Base-by-base conservation (phyloP, 805 yeast genomes). In the Saturnispora kantuleensis region DNA sequence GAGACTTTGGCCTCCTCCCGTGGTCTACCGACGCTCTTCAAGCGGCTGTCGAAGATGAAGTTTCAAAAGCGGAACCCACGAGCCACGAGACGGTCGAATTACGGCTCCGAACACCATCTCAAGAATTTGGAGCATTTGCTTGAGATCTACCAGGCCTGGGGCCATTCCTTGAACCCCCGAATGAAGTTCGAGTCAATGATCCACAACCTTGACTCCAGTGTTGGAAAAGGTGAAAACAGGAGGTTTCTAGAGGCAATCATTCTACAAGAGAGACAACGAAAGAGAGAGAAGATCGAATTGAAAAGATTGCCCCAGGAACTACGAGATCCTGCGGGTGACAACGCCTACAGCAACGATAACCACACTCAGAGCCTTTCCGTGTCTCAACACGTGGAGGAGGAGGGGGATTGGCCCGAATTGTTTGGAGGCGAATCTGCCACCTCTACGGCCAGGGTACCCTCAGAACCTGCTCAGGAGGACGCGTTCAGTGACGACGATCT, bases 131-230 rank as follows among this genome's bases (percentile, higher is more conserved):
- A 69, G 9, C 62, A 68, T 31, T 57, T 84, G 6, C 58, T 82
- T 7, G 69, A 70, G 29, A 67, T 73, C 32, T 84, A 81, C 58
- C 87, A 82, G 60, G 54, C 79, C 31, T 84, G 90, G 89, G 87
- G 82, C 1, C 90, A 84, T 58, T 67, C 72, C 17, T 54, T 87
- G 33, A 86, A 73, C 56, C 95, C 96, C 4, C 84, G 82, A 64
- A 86, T 93, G 12, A 79, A 76, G 50, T 84, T 88, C 51, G 67
- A 68, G 39, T 94, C 85, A 58, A 79, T 88, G 54, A 63, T 82
- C 1, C 66, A 69, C 18, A 61, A 81, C 52, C 61, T 79, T 40
- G 67, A 71, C 35, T 62, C 68, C 12, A 68, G 77, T 35, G 80
- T 84, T 11, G 62, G 59, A 49, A 59, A 56, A 5, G 60, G 65